phyloP scores from a whole-genome alignment of 2,329 filamentous ascomycete genomes.

The Cladobotryum mycophilum region DNA sequence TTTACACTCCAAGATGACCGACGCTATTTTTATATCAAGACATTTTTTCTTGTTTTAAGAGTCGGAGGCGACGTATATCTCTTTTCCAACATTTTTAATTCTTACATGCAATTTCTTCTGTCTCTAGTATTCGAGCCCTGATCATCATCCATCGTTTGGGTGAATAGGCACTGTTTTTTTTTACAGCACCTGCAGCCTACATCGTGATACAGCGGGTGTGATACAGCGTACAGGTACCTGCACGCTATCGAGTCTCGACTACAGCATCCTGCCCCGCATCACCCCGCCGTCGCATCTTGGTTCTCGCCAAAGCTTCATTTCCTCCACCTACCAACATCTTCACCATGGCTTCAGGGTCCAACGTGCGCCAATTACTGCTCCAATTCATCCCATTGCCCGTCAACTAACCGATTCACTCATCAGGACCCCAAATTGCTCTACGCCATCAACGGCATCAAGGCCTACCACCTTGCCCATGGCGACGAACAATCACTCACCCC shows the following conservation, averaged over 20 bases:
- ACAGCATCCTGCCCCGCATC: not conserved
- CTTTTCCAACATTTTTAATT: too few relatives aligned
- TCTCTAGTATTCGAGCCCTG: too few relatives aligned
- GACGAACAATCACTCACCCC: slow-evolving; percentile 76
- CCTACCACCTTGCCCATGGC: slow-evolving; percentile 86
- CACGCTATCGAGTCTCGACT: too few relatives aligned
- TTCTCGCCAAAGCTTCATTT: not conserved
- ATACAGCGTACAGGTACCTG: too few relatives aligned
- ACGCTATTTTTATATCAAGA: too few relatives aligned
- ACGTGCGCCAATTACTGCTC: not conserved
- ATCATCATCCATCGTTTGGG: too few relatives aligned
- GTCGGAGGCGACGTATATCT: too few relatives aligned
- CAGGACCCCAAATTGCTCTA: slow-evolving; percentile 60
- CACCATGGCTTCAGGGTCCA: not conserved
- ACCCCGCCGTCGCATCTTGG: not conserved
- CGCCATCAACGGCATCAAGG: slow-evolving; percentile 76
- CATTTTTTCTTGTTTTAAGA: too few relatives aligned
- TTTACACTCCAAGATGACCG: not conserved
- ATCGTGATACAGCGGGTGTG: too few relatives aligned
- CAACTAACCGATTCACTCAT: slow-evolving; percentile 9
- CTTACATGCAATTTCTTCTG: too few relatives aligned
- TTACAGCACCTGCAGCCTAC: too few relatives aligned
- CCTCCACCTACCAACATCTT: not conserved
- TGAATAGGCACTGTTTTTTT: too few relatives aligned
- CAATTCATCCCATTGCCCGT: not conserved